A percentile compares a stretch with the other conserved stretches of the same genome.
Conservation (phyloP, 805 yeast genomes). For the Metschnikowia cubensis region DNA sequence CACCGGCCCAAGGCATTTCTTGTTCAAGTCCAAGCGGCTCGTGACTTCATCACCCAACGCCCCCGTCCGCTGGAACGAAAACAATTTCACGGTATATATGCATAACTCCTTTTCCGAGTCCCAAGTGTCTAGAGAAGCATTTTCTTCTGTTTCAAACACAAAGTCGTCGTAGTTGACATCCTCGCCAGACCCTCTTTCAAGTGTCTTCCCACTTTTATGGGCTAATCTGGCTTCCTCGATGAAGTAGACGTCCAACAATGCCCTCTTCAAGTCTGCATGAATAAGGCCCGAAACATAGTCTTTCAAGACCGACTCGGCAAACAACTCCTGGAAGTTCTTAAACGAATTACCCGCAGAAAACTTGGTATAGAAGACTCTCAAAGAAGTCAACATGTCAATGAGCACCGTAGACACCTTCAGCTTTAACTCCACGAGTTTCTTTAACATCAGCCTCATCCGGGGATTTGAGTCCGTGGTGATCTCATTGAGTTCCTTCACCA, state of each 20-base stretch:
- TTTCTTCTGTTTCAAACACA: conserved; percentile 4
- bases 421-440: conserved; percentile 23
- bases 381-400: conserved; percentile 31
- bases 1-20: conserved; percentile 30
- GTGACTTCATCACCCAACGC: conserved; percentile 24
- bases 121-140: neutral
- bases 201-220: conserved; percentile 26
- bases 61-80: conserved; percentile 30
- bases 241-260: conserved; percentile 43
- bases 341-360: conserved; percentile 20
- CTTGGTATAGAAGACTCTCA: conserved; percentile 33
- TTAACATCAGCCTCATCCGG: conserved; percentile 12
- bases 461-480: conserved; percentile 5
- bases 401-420: conserved; percentile 23
- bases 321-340: conserved; percentile 31
- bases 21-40: conserved; percentile 37
- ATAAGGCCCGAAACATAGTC: conserved; percentile 21
- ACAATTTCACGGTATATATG: conserved; percentile 38
- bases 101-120: conserved; percentile 37
- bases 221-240: conserved; percentile 48
- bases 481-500: conserved; percentile 10
- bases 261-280: conserved; percentile 25
- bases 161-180: conserved; percentile 39
- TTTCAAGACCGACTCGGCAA: conserved; percentile 18
- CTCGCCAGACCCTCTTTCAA: conserved; percentile 53